Evolutionary conservation across 176 grass and related monocot species (phyloP).

Genomic region (Zea luxurians): DNA sequence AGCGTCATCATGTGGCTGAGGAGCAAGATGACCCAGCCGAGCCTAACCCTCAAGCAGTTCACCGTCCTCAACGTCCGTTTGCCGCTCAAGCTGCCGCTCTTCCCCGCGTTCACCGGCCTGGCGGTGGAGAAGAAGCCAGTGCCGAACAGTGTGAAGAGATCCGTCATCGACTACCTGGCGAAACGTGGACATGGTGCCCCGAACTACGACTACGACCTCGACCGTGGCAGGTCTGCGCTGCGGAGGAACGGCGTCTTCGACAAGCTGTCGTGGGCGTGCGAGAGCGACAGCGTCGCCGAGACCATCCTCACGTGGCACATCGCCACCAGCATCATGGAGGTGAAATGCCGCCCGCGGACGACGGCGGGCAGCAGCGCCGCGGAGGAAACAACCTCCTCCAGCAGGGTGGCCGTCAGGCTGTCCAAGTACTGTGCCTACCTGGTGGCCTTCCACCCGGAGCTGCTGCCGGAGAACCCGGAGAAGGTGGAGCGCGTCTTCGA

Average conservation of each 20-base stretch:
- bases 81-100: neutral
- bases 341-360: too few relatives aligned
- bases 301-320: slow-evolving; percentile 25
- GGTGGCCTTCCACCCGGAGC: slow-evolving; percentile 13
- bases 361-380: neutral
- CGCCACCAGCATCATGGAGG: slow-evolving; percentile 21
- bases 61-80: neutral
- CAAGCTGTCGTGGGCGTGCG: too few relatives aligned
- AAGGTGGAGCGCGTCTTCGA: neutral
- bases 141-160: neutral
- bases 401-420: neutral
- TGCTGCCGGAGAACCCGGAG: slow-evolving; percentile 7
- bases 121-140: accelerated
- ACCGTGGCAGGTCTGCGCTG: neutral
- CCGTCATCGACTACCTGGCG: neutral
- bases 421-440: slow-evolving; percentile 16
- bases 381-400: too few relatives aligned
- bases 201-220: neutral
- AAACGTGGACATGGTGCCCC: neutral
- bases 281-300: neutral
- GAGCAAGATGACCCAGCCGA: neutral
- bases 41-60: neutral
- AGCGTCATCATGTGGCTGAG: neutral
- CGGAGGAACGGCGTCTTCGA: too few relatives aligned
- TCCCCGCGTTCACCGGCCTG: neutral